A percentile compares a stretch with the other conserved stretches of the same genome.
phyloP scores from a whole-genome alignment of 139 green algal species.

The Asterochloris sp. region DNA sequence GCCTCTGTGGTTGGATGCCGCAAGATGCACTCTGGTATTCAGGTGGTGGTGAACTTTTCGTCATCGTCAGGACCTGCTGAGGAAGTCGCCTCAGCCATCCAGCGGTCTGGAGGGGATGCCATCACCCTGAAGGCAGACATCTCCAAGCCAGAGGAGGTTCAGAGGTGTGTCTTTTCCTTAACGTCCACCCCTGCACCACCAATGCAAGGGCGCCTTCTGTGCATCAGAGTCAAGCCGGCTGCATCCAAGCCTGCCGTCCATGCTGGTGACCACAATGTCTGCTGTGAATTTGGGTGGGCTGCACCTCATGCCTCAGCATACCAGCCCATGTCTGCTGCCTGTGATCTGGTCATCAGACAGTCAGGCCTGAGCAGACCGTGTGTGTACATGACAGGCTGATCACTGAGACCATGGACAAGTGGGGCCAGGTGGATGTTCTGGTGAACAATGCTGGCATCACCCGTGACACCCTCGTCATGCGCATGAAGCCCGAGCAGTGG shows the following conservation, averaged over 20 bases:
- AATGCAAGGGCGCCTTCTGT: too few species aligned
- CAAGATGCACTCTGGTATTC: not conserved
- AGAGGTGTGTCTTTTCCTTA: slow-evolving; percentile 17
- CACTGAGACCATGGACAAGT: slow-evolving; percentile 69
- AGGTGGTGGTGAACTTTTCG: slow-evolving; percentile 86
- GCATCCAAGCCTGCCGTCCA: too few species aligned
- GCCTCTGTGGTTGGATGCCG: too few species aligned
- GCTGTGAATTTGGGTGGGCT: slow-evolving; percentile 79
- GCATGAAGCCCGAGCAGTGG: slow-evolving; percentile 96
- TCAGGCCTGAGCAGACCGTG: not conserved
- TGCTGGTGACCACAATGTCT: slow-evolving; percentile 55
- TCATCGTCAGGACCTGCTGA: slow-evolving; percentile 69
- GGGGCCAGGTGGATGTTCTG: slow-evolving; percentile 92
- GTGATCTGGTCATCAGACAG: not conserved
- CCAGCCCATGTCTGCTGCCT: slow-evolving; percentile 45
- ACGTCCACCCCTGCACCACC: too few species aligned
- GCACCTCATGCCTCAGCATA: slow-evolving; percentile 95
- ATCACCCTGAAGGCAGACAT: slow-evolving; percentile 72
- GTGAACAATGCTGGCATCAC: slow-evolving; percentile 99
- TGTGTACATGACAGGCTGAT: slow-evolving; percentile 13
- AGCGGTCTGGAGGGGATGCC: slow-evolving; percentile 70
- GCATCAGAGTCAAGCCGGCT: too few species aligned
- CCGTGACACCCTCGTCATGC: slow-evolving; percentile 93
- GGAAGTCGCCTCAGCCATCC: slow-evolving; percentile 71
- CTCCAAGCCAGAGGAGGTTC: slow-evolving; percentile 68